Percentiles rank a stretch among this genome's conserved stretches.
Evolutionary conservation across 2,329 filamentous ascomycete species (phyloP).

Genomic region (Chaetomium strumarium): DNA sequence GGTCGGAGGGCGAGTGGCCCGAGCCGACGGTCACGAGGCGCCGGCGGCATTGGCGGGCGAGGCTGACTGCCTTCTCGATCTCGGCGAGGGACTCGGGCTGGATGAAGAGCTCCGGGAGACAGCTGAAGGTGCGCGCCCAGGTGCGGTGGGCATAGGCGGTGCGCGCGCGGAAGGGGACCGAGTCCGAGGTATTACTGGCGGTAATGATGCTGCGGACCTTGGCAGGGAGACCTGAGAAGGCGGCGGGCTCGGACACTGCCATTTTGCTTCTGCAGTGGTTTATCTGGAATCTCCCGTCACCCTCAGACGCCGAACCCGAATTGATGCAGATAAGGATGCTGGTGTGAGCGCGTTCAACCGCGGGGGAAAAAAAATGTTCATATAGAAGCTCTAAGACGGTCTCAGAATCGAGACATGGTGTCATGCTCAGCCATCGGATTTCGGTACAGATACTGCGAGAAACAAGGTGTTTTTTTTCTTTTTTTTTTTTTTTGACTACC

Average conservation of each 20-base stretch:
- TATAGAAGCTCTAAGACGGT: no score
- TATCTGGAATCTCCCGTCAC: no score
- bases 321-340: no score
- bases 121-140: slow-evolving; percentile 91
- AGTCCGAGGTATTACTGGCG: slow-evolving; percentile 24
- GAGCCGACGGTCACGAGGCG: slow-evolving; percentile 83
- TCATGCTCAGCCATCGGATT: no score
- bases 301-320: no score
- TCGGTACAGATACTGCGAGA: no score
- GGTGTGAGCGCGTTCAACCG: no score
- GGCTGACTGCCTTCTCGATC: slow-evolving; percentile 73
- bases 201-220: slow-evolving; percentile 16
- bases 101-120: slow-evolving; percentile 83
- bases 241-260: background rate
- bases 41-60: slow-evolving; percentile 75
- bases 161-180: slow-evolving; percentile 69
- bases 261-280: slow-evolving; percentile 2
- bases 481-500: no score
- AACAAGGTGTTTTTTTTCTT: no score
- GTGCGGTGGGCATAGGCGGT: slow-evolving; percentile 75
- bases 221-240: slow-evolving; percentile 11
- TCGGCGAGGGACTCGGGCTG: slow-evolving; percentile 74
- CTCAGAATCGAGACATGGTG: no score
- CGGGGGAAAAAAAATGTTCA: no score
- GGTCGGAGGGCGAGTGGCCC: slow-evolving; percentile 83